These are phyloP conservation scores for Pisolithus tinctorius DNA, from an alignment of 768 basidiomycete species.

Conservation along the genomic window DNA sequence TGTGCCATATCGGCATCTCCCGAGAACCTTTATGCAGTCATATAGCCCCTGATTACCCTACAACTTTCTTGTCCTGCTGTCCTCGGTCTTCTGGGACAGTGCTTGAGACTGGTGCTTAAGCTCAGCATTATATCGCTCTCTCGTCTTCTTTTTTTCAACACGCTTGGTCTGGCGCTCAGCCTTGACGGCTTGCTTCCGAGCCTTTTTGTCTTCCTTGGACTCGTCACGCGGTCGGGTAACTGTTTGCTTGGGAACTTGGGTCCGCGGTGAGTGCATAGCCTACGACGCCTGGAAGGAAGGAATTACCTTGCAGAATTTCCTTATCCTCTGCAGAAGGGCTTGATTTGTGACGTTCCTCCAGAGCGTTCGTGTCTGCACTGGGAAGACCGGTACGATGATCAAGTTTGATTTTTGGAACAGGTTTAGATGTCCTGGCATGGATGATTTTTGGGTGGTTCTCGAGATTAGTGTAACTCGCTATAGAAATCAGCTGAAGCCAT, in stretches of 20 bases:
- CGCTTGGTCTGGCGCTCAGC: conserved; percentile 58
- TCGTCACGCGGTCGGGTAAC: conserved; percentile 71
- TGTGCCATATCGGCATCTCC: no score
- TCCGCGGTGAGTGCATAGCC: conserved; percentile 1
- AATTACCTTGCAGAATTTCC: conserved; percentile 23
- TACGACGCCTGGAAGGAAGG: neutral
- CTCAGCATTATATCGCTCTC: conserved; percentile 58
- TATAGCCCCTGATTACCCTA: conserved; percentile 5
- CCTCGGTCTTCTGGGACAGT: conserved; percentile 38
- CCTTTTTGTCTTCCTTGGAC: conserved; percentile 64
- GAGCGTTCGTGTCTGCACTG: conserved; percentile 25
- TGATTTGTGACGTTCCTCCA: conserved; percentile 6
- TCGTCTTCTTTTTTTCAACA: conserved; percentile 58
- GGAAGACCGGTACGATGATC: conserved; percentile 79
- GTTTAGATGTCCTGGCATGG: conserved; percentile 49
- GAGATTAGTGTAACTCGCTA: conserved; percentile 94
- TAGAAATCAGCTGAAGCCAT: conserved; percentile 2
- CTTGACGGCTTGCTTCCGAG: conserved; percentile 65
- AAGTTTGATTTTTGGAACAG: conserved; percentile 57
- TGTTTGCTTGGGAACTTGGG: conserved; percentile 34
- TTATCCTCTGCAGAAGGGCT: conserved; percentile 22
- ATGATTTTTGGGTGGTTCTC: conserved; percentile 96
- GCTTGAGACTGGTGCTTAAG: conserved; percentile 51
- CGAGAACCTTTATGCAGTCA: no score
- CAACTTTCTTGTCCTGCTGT: conserved; percentile 16